Conservation (phyloP, 768 basidiomycete genomes). For the Collybia sp. region DNA sequence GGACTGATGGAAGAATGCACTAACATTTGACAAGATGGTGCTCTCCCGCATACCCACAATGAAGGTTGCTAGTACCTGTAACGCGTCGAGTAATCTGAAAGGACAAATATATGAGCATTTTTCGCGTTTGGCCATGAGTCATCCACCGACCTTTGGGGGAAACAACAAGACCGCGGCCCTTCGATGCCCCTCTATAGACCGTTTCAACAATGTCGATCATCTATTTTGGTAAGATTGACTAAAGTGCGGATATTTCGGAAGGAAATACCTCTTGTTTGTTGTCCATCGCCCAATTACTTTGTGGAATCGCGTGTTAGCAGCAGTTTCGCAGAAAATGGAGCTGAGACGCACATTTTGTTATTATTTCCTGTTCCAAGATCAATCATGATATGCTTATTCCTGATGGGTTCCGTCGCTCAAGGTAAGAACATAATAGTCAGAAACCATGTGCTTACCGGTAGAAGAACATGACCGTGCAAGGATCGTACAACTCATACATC, state of each 20-base stretch:
- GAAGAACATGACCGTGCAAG: slow-evolving; percentile 98
- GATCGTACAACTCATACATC: slow-evolving; percentile 99
- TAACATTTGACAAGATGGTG: too few relatives aligned
- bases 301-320: slow-evolving; percentile 5
- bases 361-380: slow-evolving; percentile 99
- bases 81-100: slow-evolving; percentile 38
- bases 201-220: slow-evolving; percentile 98
- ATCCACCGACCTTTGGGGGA: slow-evolving; percentile 78
- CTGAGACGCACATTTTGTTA: slow-evolving; percentile 85
- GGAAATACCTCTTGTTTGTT: slow-evolving; percentile 89
- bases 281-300: slow-evolving; percentile 97
- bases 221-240: slow-evolving; percentile 30
- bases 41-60: too few relatives aligned
- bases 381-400: slow-evolving; percentile 99
- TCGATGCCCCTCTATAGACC: slow-evolving; percentile 95
- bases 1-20: too few relatives aligned
- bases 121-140: neutral
- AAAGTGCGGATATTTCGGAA: neutral
- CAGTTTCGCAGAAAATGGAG: neutral
- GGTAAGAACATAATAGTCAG: neutral
- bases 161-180: slow-evolving; percentile 96
- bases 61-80: slow-evolving; percentile 30
- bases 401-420: slow-evolving; percentile 21
- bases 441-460: slow-evolving; percentile 62
- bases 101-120: neutral